Evolutionary conservation across 2,329 filamentous ascomycete genomes (phyloP), one percentile per base, ranked within the genome.

Genomic region (Fusarium mexicanum): DNA sequence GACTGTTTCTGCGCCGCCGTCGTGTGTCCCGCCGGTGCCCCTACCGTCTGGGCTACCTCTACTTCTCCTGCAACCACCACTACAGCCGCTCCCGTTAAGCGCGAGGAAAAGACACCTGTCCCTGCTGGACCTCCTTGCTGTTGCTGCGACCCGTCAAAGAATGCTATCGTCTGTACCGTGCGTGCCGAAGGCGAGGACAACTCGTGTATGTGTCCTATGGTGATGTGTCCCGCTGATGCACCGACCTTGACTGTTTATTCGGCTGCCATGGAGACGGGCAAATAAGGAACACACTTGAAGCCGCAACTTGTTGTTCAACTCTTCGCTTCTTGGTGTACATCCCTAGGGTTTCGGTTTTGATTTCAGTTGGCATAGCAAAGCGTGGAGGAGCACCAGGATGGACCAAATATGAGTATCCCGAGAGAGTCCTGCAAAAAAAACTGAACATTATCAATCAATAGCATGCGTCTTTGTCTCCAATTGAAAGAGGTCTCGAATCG

Each of bases 1-100:
- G 73, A 78, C 14, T 83, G 81, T 70, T 40, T 78, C 57, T 83
- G 78, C 55, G 57, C 61, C 7, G 71, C 68, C 14, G 74, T 77
- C 18, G 29, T 61, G 40, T 80, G 78, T 53, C 78, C 79, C n/a
- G 33, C 47, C 20, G 59, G 53, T 41, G 77, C 78, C 10, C 67
- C 69, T 9, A 78, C 67, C 16, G 40, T 71, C 44, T 69, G 69
- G 60, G 63, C 65, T 20, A 44, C 43, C 24, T 31, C 33, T 18
- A 40, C 47, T 16, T 51, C 66, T 60, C 18, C 64, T 35, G 26
- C 62, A 24, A 37, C 64, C 3, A 26, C 35, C 18, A 40, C 55
- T 8, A 46, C 67, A 24, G 43, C 44, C 16, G 20, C 41, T 20
- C 38, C 48, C 14, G 51, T 24, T 37, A 72, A 72, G 48, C 71